phyloP scores from a whole-genome alignment of 1,284 basidiomycete genomes.

The Cerioporus squamosus region DNA sequence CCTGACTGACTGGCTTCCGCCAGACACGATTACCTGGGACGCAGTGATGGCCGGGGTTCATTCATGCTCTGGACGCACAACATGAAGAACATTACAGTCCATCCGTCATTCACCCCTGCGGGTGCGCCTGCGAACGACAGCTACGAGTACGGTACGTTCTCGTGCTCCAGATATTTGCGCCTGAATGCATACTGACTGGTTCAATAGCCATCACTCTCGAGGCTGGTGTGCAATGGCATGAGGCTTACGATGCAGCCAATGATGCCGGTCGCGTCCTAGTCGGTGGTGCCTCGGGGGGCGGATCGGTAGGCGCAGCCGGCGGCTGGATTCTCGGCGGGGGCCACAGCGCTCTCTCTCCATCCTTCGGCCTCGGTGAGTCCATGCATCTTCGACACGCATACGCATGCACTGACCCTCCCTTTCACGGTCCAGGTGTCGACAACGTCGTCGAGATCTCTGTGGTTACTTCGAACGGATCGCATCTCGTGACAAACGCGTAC shows the following conservation, averaged over 20 bases:
- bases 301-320: slow-evolving; percentile 40
- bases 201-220: slow-evolving; percentile 43
- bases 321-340: slow-evolving; percentile 48
- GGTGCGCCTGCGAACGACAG: slow-evolving; percentile 12
- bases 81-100: slow-evolving; percentile 29
- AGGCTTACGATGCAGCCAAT: slow-evolving; percentile 43
- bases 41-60: slow-evolving; percentile 26
- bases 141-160: slow-evolving; percentile 20
- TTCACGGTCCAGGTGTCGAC: slow-evolving; percentile 47
- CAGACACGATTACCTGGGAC: slow-evolving; percentile 31
- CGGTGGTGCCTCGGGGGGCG: slow-evolving; percentile 36
- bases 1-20: background rate
- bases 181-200: background rate
- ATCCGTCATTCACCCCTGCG: slow-evolving; percentile 32
- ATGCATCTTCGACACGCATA: background rate
- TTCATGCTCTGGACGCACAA: slow-evolving; percentile 33
- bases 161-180: no score
- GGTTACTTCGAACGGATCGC: slow-evolving; percentile 41
- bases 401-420: background rate
- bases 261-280: slow-evolving; percentile 22
- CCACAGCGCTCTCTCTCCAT: slow-evolving; percentile 44
- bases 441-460: slow-evolving; percentile 46
- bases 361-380: slow-evolving; percentile 46
- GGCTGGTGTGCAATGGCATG: slow-evolving; percentile 50
- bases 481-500: slow-evolving; percentile 40